Conservation (phyloP, 1,284 basidiomycete genomes). For the Cystobasidium sp. region DNA sequence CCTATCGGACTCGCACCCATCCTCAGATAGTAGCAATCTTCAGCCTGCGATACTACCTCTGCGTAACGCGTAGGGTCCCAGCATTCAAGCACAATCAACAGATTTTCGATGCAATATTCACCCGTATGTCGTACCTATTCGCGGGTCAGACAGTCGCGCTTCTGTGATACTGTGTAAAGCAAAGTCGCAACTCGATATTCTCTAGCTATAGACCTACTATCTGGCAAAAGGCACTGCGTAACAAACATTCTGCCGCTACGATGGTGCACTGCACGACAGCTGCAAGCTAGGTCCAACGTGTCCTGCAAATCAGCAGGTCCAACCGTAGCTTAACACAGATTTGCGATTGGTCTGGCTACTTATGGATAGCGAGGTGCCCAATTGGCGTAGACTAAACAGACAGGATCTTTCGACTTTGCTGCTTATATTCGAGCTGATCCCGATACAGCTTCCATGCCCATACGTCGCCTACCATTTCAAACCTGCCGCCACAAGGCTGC, state of each 20-base stretch:
- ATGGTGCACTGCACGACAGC: constrained; percentile 1
- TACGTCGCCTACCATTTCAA: constrained; percentile 20
- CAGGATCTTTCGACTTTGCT: constrained; percentile 1
- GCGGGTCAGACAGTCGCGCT: neutral
- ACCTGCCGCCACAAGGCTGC: constrained; percentile 14
- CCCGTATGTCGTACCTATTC: neutral
- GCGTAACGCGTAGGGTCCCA: neutral
- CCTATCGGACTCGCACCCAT: neutral
- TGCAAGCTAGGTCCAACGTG: neutral
- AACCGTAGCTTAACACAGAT: too few relatives aligned
- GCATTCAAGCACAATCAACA: constrained; percentile 2
- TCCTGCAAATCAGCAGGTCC: neutral
- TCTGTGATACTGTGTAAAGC: constrained; percentile 2
- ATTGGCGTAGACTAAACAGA: neutral
- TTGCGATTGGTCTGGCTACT: too few relatives aligned
- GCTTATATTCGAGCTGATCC: neutral
- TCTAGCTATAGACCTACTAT: constrained; percentile 2
- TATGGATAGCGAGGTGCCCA: too few relatives aligned
- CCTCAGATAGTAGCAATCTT: constrained; percentile 1
- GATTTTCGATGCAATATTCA: constrained; percentile 2
- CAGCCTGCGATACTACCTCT: constrained; percentile 1
- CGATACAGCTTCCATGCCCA: constrained; percentile 14
- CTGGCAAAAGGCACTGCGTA: neutral
- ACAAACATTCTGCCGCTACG: neutral
- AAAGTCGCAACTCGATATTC: constrained; percentile 1